Conservation (phyloP, 1,284 basidiomycete species). For the Phylloporus gajari region DNA sequence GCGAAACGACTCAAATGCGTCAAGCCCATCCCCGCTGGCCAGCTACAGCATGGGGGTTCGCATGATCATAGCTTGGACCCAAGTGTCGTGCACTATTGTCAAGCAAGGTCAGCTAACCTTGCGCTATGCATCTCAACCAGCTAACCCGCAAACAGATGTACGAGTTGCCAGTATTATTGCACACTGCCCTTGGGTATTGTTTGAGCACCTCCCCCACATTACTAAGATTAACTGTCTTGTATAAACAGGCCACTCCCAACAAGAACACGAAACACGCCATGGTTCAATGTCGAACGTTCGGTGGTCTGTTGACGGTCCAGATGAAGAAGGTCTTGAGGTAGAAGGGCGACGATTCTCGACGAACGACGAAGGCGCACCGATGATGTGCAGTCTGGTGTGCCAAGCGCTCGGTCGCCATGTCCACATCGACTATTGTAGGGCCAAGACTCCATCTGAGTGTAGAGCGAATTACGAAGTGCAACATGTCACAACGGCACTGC, state of each 20-base stretch:
- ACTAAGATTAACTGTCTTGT: not conserved
- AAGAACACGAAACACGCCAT: slow-evolving; percentile 70
- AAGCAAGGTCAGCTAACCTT: slow-evolving; percentile 49
- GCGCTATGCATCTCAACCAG: not conserved
- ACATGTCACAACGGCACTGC: slow-evolving; percentile 54
- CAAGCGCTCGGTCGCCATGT: slow-evolving; percentile 51
- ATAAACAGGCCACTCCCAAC: slow-evolving; percentile 64
- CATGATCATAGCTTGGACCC: slow-evolving; percentile 60
- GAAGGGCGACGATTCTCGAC: slow-evolving; percentile 63
- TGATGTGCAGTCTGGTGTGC: slow-evolving; percentile 67
- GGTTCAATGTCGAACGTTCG: slow-evolving; percentile 69
- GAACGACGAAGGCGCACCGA: slow-evolving; percentile 68
- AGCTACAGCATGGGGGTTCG: slow-evolving; percentile 53
- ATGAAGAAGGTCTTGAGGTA: slow-evolving; percentile 58
- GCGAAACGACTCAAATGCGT: slow-evolving; percentile 61
- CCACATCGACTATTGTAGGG: slow-evolving; percentile 67
- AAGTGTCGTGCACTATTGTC: slow-evolving; percentile 60
- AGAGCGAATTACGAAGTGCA: slow-evolving; percentile 52
- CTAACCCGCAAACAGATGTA: slow-evolving; percentile 52
- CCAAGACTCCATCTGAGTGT: slow-evolving; percentile 48
- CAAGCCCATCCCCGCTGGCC: slow-evolving; percentile 56
- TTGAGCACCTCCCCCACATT: not conserved
- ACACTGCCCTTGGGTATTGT: slow-evolving; percentile 64
- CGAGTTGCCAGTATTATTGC: slow-evolving; percentile 68
- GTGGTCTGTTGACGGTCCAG: slow-evolving; percentile 66